Percentiles rank a stretch among this genome's conserved stretches.
These are phyloP conservation scores for Phytophthora sp. DNA, from an alignment of 352 stramenopile species.

Conservation along the genomic window DNA sequence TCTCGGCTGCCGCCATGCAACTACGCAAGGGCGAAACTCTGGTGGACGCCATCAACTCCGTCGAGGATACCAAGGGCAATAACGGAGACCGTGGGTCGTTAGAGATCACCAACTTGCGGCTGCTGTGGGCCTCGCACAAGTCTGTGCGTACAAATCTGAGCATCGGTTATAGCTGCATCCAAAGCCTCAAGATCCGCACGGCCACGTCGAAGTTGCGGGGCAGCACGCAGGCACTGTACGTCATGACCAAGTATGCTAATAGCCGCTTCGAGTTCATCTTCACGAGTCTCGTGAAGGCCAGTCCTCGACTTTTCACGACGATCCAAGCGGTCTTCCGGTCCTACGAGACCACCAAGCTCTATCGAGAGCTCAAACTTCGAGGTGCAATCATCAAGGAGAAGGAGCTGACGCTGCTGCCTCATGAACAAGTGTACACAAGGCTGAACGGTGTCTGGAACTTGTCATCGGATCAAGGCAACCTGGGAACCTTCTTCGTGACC, in stretches of 20 bases:
- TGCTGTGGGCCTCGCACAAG: constrained; percentile 93
- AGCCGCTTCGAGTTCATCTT: constrained; percentile 95
- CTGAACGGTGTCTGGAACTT: constrained; percentile 93
- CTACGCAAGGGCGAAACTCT: constrained; percentile 81
- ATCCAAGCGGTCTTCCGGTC: constrained; percentile 92
- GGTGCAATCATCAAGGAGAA: constrained; percentile 93
- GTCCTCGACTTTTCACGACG: constrained; percentile 91
- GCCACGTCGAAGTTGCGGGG: constrained; percentile 91
- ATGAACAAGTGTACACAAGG: constrained; percentile 91
- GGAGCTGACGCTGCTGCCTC: constrained; percentile 83
- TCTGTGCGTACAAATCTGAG: constrained; percentile 85
- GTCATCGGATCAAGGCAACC: constrained; percentile 91
- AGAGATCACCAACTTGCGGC: constrained; percentile 92
- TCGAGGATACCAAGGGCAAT: constrained; percentile 96
- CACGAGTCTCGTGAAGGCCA: constrained; percentile 92
- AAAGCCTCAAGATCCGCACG: constrained; percentile 90
- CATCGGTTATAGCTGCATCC: constrained; percentile 86
- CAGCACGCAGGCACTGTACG: constrained; percentile 91
- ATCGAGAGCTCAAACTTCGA: constrained; percentile 93
- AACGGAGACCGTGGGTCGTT: constrained; percentile 91
- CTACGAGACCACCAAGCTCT: constrained; percentile 93
- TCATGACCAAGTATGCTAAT: constrained; percentile 91
- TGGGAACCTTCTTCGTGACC: constrained; percentile 93
- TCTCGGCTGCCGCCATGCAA: constrained; percentile 60
- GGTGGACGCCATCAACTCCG: constrained; percentile 93